A percentile compares a stretch with the other conserved stretches of the same genome.
Conservation (phyloP, 2,329 filamentous ascomycete genomes). For the Orbilia javanica region DNA sequence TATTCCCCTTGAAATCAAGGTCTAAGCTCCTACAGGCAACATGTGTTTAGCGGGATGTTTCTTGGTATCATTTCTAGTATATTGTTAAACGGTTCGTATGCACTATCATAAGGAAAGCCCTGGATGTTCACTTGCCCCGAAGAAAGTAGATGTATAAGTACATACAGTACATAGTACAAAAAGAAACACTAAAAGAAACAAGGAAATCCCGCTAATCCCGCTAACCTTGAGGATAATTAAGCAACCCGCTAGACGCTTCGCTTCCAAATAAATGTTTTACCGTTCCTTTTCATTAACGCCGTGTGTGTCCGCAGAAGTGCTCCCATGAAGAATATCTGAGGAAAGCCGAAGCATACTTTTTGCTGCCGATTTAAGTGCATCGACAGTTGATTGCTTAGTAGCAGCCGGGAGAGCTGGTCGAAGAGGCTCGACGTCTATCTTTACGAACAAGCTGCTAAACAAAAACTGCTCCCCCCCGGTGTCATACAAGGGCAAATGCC, state of each 20-base stretch:
- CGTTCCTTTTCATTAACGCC: conserved; percentile 1
- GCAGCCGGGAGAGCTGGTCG: conserved; percentile 72
- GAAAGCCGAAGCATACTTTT: conserved; percentile 49
- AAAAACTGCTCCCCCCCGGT: conserved; percentile 90
- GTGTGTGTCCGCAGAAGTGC: conserved; percentile 11
- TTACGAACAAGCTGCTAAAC: conserved; percentile 94
- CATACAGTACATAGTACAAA: conserved; percentile 3
- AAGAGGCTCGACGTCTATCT: conserved; percentile 76
- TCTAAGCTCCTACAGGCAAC: background rate
- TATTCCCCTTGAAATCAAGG: no score
- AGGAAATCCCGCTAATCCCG: background rate
- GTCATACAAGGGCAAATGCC: conserved; percentile 90
- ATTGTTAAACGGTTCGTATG: background rate
- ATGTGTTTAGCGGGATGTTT: background rate
- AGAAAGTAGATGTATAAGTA: background rate
- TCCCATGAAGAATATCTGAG: conserved; percentile 48
- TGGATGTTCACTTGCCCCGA: background rate
- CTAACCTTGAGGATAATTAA: background rate
- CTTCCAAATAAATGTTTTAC: background rate
- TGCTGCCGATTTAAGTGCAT: conserved; percentile 52
- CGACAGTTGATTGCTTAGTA: conserved; percentile 64
- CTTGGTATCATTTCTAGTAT: background rate
- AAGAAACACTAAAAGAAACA: background rate
- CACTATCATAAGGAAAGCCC: background rate
- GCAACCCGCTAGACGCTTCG: background rate